These are phyloP conservation scores for Eimeria zaria DNA, from an alignment of 169 alveolate species.

Conservation along the genomic window DNA sequence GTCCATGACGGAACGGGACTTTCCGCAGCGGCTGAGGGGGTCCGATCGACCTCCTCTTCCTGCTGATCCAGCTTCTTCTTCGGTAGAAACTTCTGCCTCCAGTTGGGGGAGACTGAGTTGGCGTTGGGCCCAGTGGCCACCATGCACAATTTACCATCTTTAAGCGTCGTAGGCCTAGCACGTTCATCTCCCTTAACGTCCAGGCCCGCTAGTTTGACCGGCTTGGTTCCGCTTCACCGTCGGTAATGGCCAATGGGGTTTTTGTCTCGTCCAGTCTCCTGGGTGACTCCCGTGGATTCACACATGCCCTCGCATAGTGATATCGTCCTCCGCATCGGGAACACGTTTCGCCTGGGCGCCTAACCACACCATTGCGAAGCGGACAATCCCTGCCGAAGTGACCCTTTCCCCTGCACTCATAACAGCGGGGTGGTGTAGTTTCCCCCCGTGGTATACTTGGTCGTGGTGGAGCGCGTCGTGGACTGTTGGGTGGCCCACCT, in stretches of 20 bases:
- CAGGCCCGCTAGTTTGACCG: too few species aligned
- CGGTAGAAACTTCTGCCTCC: neutral
- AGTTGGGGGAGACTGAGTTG: too few species aligned
- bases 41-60: too few species aligned
- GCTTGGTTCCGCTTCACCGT: too few species aligned
- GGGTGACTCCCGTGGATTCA: too few species aligned
- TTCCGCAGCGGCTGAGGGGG: too few species aligned
- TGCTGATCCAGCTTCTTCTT: neutral
- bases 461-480: too few species aligned
- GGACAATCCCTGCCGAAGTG: neutral
- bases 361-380: neutral
- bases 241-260: neutral
- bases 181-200: conserved; percentile 18
- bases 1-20: neutral
- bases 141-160: neutral
- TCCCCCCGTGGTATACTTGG: neutral
- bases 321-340: neutral
- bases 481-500: too few species aligned
- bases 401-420: neutral
- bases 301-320: neutral
- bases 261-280: neutral
- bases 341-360: neutral
- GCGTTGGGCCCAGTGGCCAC: conserved; percentile 19
- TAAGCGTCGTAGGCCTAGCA: neutral
- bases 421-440: neutral